phyloP scores from a whole-genome alignment of 2,329 filamentous ascomycete genomes.

The Fusarium marasasianum region DNA sequence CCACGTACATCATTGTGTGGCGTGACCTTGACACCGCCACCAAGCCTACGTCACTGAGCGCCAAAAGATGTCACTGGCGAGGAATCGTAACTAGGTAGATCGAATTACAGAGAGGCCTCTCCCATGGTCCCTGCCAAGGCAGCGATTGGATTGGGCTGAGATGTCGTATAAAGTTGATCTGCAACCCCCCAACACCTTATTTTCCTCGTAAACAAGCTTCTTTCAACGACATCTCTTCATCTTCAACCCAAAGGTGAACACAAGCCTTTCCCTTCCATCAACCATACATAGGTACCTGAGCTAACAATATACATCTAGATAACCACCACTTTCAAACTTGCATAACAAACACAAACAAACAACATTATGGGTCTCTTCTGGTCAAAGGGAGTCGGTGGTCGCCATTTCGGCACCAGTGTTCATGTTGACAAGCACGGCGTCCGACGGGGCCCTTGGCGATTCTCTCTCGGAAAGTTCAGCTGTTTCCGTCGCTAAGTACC shows the following conservation, averaged over 20 bases:
- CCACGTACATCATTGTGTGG: not conserved
- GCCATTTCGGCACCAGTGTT: constrained; percentile 61
- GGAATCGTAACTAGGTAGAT: constrained; percentile 6
- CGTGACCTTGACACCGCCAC: constrained; percentile 31
- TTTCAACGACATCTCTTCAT: constrained; percentile 30
- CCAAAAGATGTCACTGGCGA: constrained; percentile 19
- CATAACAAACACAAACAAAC: not conserved
- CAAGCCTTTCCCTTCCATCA: too few relatives aligned
- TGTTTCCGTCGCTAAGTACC: constrained; percentile 55
- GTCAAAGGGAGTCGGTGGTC: constrained; percentile 56
- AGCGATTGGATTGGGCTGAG: constrained; percentile 17
- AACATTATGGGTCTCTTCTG: constrained; percentile 59
- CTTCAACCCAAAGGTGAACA: constrained; percentile 4
- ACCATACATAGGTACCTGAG: not conserved
- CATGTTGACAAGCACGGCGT: constrained; percentile 57
- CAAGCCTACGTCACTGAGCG: constrained; percentile 34
- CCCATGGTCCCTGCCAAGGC: constrained; percentile 39
- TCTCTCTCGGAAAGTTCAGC: constrained; percentile 60
- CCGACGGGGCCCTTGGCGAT: constrained; percentile 60
- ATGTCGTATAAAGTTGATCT: constrained; percentile 36
- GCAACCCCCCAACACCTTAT: constrained; percentile 33
- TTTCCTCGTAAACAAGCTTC: constrained; percentile 34
- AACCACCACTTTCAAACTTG: not conserved
- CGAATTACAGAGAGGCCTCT: constrained; percentile 23
- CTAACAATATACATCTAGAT: constrained; percentile 11